Base-by-base conservation (phyloP, 108 stramenopile genomes). In the Skeletonema costatum region DNA sequence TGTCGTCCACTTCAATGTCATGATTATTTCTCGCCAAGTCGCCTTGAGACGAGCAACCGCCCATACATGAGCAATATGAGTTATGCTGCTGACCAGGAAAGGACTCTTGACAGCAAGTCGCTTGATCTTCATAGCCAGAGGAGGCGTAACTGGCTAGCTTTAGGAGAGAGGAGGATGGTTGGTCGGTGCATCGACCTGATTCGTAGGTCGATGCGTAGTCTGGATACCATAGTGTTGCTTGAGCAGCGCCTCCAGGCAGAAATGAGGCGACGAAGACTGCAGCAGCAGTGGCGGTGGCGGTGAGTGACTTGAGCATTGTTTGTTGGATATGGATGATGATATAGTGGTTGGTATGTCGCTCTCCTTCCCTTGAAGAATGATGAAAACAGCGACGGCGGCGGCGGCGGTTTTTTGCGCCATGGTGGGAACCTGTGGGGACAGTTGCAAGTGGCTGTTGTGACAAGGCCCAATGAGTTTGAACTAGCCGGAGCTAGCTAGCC, bases 101-200 rank as follows among this genome's bases (percentile, higher is more conserved):
- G 29, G 60, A 31, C 60, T 29, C 31, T 5, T 29, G 31, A 16
- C 30, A 61, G 3, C 60, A 61, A 4, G 60, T n/a, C 7, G 25
- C n/a, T 44, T 61, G 31, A 38, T 29, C 19, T 31, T 35, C 21
- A 61, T 29, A 61, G 13, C 31, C 30, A 44, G 14, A 31, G 14
- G 30, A 31, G 29, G 29, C 30, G 30, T 44, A 61, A 29, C 6
- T 61, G 29, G 60, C 29, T 4, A 61, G 29, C 30, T 61, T 61
- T 8, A 31, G 31, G 6, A 61, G 31, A 38, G 29, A 31, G 6
- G 60, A 35, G 25, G 60, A 61, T 61, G 60, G 60, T 61, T 61
- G 60, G 60, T 61, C n/a, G 30, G 60, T 31, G 60, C 31, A 61
- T 31, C 60, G 30, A 29, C 60, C 60, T 61, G 13, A 38, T 31